These are phyloP conservation scores for Tulasnella sp. DNA, from an alignment of 768 basidiomycete genomes.

Conservation along the genomic window DNA sequence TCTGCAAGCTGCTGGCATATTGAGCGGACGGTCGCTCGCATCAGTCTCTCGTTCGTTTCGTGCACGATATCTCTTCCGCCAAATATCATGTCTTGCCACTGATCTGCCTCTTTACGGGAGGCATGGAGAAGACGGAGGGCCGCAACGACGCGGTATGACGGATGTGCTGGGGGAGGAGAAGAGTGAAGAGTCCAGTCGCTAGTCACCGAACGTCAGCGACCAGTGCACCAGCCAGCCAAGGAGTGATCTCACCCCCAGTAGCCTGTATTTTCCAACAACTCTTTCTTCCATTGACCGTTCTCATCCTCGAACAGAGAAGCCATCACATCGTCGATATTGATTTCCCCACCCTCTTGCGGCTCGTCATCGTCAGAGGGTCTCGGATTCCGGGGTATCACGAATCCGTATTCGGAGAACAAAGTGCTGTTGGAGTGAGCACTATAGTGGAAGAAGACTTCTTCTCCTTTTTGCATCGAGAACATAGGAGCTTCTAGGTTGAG, in stretches of 20 bases:
- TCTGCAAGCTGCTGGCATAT: conserved; percentile 39
- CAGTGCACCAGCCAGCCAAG: conserved; percentile 10
- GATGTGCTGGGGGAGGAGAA: conserved; percentile 57
- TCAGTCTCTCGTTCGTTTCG: conserved; percentile 11
- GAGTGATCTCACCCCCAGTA: conserved; percentile 74
- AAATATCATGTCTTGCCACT: conserved; percentile 30
- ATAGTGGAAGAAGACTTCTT: conserved; percentile 76
- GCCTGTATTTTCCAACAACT: conserved; percentile 54
- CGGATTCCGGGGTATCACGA: conserved; percentile 44
- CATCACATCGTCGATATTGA: conserved; percentile 58
- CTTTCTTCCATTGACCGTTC: conserved; percentile 51
- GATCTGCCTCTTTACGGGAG: conserved; percentile 39
- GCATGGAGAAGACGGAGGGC: conserved; percentile 59
- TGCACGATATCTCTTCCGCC: conserved; percentile 28
- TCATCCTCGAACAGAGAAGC: conserved; percentile 49
- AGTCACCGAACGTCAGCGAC: conserved; percentile 14
- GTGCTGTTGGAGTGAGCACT: conserved; percentile 73
- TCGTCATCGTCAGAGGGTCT: conserved; percentile 27
- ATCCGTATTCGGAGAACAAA: conserved; percentile 88
- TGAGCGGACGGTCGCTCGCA: conserved; percentile 16
- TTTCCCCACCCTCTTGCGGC: conserved; percentile 45
- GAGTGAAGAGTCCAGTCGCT: conserved; percentile 81
- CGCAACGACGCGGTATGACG: conserved; percentile 75
- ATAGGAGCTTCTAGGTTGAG: conserved; percentile 14
- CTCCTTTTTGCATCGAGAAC: conserved; percentile 44